These are phyloP conservation scores for Plicaturopsis crispa DNA, from an alignment of 768 basidiomycete species.

Conservation along the genomic window DNA sequence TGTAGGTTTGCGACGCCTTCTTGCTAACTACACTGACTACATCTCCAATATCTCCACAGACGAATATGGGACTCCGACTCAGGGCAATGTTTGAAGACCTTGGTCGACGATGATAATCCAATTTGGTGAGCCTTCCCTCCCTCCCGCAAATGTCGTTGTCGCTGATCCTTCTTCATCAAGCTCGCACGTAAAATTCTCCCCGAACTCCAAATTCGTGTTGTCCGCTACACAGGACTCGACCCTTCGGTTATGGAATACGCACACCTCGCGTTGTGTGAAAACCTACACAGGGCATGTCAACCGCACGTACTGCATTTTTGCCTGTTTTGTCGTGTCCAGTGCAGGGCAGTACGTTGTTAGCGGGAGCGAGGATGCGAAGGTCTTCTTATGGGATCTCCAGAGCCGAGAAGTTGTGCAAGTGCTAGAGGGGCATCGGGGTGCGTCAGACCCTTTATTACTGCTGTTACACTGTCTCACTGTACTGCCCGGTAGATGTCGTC, in stretches of 20 bases:
- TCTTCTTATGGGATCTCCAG: conserved; percentile 89
- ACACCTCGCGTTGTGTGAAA: conserved; percentile 85
- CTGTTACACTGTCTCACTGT: no score
- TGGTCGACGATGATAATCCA: conserved; percentile 95
- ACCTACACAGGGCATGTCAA: conserved; percentile 86
- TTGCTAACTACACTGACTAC: conserved; percentile 3
- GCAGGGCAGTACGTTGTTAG: conserved; percentile 68
- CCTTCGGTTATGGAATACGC: conserved; percentile 91
- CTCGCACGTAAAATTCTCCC: conserved; percentile 86
- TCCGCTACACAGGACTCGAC: conserved; percentile 93
- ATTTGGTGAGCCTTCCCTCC: conserved; percentile 51
- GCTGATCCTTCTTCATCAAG: conserved; percentile 27
- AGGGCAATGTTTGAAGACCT: conserved; percentile 94
- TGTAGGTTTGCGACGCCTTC: conserved; percentile 44
- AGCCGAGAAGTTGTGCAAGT: conserved; percentile 67
- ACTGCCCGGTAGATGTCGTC: conserved; percentile 64
- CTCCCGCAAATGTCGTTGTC: not conserved
- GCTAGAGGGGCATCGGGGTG: conserved; percentile 78
- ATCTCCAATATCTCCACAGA: conserved; percentile 35
- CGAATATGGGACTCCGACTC: conserved; percentile 97
- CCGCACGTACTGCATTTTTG: conserved; percentile 73
- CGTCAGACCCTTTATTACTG: conserved; percentile 7
- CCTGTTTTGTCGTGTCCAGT: conserved; percentile 52
- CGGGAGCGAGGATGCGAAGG: conserved; percentile 85
- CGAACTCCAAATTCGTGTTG: conserved; percentile 85